These are phyloP conservation scores for Microcos paniculata DNA, from an alignment of 345 rosid genomes.

Conservation along the genomic window DNA sequence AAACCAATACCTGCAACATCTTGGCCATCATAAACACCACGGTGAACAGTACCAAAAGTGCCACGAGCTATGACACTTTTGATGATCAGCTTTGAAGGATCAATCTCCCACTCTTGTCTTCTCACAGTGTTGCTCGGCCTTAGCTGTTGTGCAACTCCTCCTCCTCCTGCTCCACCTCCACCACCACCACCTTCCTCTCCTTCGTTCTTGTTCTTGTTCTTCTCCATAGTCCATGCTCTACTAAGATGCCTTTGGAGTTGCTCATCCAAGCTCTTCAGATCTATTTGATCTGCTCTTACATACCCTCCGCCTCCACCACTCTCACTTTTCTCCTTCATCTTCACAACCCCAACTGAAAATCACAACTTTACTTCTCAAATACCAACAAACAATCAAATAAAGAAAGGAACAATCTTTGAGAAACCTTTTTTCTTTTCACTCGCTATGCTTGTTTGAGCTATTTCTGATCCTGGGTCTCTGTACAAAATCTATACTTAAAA, in stretches of 20 bases:
- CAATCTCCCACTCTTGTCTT: conserved; percentile 97
- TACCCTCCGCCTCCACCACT: conserved; percentile 62
- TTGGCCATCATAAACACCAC: conserved; percentile 85
- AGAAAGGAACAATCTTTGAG: not conserved
- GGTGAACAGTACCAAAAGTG: conserved; percentile 93
- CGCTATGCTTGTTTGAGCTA: not conserved
- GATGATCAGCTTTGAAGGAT: conserved; percentile 82
- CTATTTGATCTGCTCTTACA: conserved; percentile 97
- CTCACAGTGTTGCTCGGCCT: conserved; percentile 21
- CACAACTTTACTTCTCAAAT: conserved; percentile 5
- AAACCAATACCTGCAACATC: conserved; percentile 83
- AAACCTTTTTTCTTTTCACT: not conserved
- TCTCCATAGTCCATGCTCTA: conserved; percentile 84
- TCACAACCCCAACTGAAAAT: conserved; percentile 11
- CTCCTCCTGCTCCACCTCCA: not conserved
- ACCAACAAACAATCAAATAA: not conserved
- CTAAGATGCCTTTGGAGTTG: conserved; percentile 87
- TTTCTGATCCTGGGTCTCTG: not conserved
- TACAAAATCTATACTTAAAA: conserved; percentile 1
- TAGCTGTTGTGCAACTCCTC: not conserved
- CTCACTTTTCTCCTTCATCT: conserved; percentile 62
- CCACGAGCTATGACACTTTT: conserved; percentile 88
- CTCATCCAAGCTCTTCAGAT: conserved; percentile 91
- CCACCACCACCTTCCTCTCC: conserved; percentile 31
- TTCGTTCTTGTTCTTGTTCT: conserved; percentile 53